Percentiles rank a stretch among this genome's conserved stretches.
These are phyloP conservation scores for Leccinum variicolor DNA, from an alignment of 768 basidiomycete species.

Conservation along the genomic window DNA sequence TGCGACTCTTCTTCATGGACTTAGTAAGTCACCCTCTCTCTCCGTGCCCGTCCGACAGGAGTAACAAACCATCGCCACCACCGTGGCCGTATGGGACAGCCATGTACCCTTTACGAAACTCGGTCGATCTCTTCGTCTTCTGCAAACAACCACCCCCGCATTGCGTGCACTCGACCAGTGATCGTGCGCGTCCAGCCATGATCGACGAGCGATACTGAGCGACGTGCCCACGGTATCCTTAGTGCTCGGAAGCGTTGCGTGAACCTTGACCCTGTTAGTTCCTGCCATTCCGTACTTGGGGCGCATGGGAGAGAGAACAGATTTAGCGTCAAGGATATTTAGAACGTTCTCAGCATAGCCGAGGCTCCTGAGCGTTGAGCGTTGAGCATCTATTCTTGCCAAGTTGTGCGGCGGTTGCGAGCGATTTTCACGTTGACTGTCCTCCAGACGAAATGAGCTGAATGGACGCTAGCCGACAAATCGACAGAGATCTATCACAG, in stretches of 20 bases:
- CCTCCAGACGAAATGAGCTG: neutral
- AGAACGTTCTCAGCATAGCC: neutral
- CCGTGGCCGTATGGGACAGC: slow-evolving; percentile 62
- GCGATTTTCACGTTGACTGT: neutral
- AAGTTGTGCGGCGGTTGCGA: neutral
- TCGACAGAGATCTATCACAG: neutral
- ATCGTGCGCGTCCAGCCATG: slow-evolving; percentile 18
- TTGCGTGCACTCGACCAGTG: slow-evolving; percentile 77
- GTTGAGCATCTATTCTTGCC: neutral
- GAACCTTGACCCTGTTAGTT: neutral
- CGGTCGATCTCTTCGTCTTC: slow-evolving; percentile 72
- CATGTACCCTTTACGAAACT: slow-evolving; percentile 73
- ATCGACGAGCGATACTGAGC: slow-evolving; percentile 8
- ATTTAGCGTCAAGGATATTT: neutral
- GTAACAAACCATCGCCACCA: neutral
- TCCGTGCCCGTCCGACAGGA: neutral
- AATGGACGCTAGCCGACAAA: neutral
- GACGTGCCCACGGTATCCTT: slow-evolving; percentile 48
- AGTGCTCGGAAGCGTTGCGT: neutral
- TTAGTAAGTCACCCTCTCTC: slow-evolving; percentile 48
- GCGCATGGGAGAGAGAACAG: neutral
- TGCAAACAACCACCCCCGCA: slow-evolving; percentile 84
- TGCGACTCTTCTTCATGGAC: slow-evolving; percentile 78
- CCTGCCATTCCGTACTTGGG: neutral
- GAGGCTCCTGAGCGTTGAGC: neutral